Evolutionary conservation across 495 filamentous ascomycete genomes (phyloP).

Genomic region (Niebla homalea): DNA sequence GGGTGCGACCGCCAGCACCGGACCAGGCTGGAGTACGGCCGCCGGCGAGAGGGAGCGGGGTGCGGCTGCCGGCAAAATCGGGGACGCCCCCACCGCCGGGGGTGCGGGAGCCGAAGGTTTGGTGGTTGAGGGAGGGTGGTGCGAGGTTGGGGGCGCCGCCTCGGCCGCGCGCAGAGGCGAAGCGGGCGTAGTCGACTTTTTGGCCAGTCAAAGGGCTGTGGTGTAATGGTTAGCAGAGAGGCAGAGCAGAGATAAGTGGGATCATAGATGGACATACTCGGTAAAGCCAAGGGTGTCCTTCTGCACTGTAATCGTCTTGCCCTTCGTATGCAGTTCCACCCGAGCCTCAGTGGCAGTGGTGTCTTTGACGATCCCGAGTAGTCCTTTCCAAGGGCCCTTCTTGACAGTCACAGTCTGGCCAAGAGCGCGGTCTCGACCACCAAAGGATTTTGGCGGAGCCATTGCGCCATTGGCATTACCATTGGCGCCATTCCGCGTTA

Average conservation of each 20-base stretch:
- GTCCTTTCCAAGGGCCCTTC: conserved; percentile 77
- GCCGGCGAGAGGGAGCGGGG: conserved; percentile 45
- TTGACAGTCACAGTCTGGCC: conserved; percentile 81
- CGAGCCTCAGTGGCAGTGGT: conserved; percentile 70
- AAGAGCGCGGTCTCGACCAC: conserved; percentile 63
- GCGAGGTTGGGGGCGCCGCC: conserved; percentile 19
- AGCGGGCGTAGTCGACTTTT: conserved; percentile 52
- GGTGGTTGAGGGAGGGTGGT: background rate
- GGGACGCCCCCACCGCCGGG: conserved; percentile 13
- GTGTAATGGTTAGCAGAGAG: too few species aligned
- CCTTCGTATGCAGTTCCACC: conserved; percentile 85
- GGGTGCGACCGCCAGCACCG: conserved; percentile 25
- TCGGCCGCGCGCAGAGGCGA: conserved; percentile 42
- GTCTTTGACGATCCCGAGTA: conserved; percentile 91
- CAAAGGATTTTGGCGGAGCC: conserved; percentile 65
- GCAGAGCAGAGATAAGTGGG: background rate
- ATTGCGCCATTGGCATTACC: conserved; percentile 36
- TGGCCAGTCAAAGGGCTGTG: conserved; percentile 52
- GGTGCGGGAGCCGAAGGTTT: background rate
- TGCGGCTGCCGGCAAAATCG: conserved; percentile 49
- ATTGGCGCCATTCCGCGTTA: conserved; percentile 47
- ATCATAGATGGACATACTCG: conserved; percentile 41
- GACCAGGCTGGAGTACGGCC: background rate
- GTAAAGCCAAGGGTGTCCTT: conserved; percentile 68
- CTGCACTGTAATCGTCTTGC: conserved; percentile 68